Percentiles rank a stretch among this genome's conserved stretches.
Conservation (phyloP, 1,284 basidiomycete genomes). For the Vanrija sp. region DNA sequence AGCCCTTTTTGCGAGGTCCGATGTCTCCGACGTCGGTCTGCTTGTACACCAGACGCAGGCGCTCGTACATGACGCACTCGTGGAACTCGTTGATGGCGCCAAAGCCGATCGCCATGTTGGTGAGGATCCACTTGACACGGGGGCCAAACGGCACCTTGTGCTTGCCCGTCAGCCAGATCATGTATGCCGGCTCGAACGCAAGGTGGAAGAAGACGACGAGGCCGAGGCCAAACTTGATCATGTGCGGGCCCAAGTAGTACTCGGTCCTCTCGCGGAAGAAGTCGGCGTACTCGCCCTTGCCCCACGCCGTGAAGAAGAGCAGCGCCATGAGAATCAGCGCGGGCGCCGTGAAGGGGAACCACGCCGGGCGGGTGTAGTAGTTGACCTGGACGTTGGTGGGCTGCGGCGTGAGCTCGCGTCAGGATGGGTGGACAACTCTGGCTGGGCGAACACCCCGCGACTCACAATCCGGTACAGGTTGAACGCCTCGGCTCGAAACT, state of each 20-base stretch:
- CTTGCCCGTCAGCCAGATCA: constrained; percentile 7
- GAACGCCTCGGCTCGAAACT: constrained; percentile 15
- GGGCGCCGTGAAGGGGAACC: constrained; percentile 25
- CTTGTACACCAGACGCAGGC: constrained; percentile 25
- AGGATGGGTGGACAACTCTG: background rate
- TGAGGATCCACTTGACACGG: constrained; percentile 30
- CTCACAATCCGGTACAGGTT: constrained; percentile 27
- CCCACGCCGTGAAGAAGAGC: constrained; percentile 23
- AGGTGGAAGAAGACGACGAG: constrained; percentile 11
- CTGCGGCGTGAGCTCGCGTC: background rate
- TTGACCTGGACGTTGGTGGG: constrained; percentile 18
- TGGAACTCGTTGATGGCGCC: constrained; percentile 33
- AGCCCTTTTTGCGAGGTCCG: constrained; percentile 7
- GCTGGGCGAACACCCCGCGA: background rate
- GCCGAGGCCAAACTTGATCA: constrained; percentile 22
- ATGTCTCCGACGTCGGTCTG: constrained; percentile 36
- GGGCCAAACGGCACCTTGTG: constrained; percentile 13
- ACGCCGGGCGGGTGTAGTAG: constrained; percentile 28
- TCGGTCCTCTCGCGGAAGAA: constrained; percentile 13
- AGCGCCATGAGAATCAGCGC: constrained; percentile 12
- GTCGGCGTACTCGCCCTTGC: constrained; percentile 22
- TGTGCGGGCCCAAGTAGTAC: constrained; percentile 10
- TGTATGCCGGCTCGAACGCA: constrained; percentile 18
- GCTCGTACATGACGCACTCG: constrained; percentile 36
- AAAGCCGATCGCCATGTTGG: constrained; percentile 27